Evolutionary conservation across 257 asterid genomes (phyloP).

Genomic region (Oldenlandia corymbosa): DNA sequence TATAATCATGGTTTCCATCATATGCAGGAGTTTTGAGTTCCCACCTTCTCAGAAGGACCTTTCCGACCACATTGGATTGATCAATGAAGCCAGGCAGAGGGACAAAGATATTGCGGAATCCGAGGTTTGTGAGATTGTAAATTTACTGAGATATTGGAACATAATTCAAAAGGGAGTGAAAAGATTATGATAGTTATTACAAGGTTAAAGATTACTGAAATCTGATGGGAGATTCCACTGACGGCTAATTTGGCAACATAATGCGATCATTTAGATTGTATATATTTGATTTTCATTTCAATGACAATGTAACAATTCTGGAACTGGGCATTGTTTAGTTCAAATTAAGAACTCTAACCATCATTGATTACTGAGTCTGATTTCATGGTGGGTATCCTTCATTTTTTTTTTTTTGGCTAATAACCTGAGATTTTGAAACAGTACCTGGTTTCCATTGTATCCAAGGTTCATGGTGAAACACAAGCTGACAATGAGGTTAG

Average conservation of each 20-base stretch:
- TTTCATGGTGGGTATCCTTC: background rate
- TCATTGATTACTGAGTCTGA: background rate
- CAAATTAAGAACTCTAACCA: background rate
- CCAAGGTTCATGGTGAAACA: conserved; percentile 34
- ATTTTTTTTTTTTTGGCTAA: background rate
- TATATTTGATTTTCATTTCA: background rate
- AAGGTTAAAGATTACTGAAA: background rate
- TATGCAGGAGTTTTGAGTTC: conserved; percentile 45
- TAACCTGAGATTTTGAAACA: conserved; percentile 22
- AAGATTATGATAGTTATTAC: background rate
- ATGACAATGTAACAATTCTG: background rate
- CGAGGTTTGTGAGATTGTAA: conserved; percentile 28
- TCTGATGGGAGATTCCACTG: background rate
- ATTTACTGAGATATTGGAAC: no score
- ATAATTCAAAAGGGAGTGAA: background rate
- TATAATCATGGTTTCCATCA: conserved; percentile 18
- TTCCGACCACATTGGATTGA: conserved; percentile 41
- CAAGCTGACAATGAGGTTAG: conserved; percentile 38
- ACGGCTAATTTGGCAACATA: background rate
- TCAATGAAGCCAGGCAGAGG: conserved; percentile 42
- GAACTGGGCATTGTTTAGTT: background rate
- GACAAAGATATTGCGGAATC: conserved; percentile 49
- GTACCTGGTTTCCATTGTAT: conserved; percentile 39
- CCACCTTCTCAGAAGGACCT: conserved; percentile 59
- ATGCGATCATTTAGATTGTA: background rate